Percentiles rank a stretch among this genome's conserved stretches.
These are phyloP conservation scores for Osmanthus fragrans DNA, from an alignment of 257 asterid species.

Conservation along the genomic window DNA sequence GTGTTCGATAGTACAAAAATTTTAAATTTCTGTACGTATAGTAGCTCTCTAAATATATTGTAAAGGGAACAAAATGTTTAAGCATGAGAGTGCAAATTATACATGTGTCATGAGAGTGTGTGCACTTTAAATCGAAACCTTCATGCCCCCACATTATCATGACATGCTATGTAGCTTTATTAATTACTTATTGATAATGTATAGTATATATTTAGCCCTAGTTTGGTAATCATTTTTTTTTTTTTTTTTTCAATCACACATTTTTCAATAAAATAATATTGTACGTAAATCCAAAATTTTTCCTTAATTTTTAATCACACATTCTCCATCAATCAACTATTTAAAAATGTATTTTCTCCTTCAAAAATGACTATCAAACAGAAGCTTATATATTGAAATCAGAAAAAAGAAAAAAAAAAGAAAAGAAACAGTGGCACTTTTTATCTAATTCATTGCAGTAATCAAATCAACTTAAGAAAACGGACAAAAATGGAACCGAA, in stretches of 20 bases:
- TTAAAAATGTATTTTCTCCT: too few species aligned
- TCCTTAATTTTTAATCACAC: too few species aligned
- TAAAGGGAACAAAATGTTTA: conserved; percentile 7
- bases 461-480: neutral
- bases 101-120: conserved; percentile 44
- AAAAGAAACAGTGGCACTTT: neutral
- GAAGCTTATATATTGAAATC: neutral
- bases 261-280: too few species aligned
- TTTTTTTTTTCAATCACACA: too few species aligned
- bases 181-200: neutral
- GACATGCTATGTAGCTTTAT: neutral
- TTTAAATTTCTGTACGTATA: too few species aligned
- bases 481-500: neutral
- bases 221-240: too few species aligned
- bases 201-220: neutral
- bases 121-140: conserved; percentile 38
- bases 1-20: too few species aligned
- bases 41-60: too few species aligned
- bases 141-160: conserved; percentile 35
- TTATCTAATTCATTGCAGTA: neutral
- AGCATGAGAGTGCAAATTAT: conserved; percentile 29
- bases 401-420: too few species aligned
- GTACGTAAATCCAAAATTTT: too few species aligned
- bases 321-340: too few species aligned
- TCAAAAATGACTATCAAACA: too few species aligned